Evolutionary conservation across 371 early-diverging fungal genomes (phyloP), one percentile per base, ranked within the genome.

Genomic region (Catenaria anguillulae): DNA sequence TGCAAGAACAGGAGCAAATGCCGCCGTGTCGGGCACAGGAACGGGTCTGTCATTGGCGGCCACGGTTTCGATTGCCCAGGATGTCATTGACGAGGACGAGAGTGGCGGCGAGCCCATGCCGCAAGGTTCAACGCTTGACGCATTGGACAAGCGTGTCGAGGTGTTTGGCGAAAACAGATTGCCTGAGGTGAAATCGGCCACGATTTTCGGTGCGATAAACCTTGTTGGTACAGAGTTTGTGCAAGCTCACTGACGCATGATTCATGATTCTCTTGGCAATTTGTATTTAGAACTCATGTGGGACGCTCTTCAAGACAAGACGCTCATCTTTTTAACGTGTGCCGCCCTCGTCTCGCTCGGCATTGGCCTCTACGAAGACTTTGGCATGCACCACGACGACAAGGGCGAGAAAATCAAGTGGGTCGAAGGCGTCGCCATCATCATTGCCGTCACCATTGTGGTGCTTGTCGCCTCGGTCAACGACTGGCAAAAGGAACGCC

Each of bases 401-500:
- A 64, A 70, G 21, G 66, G 71, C 26, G 72, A 79, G 12, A 77
- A 80, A 52, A 75, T 83, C 55, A 73, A 79, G 26, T 87, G 87
- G 87, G 82, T 85, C 12, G 87, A 87, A 68, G 87, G 87, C 59
- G 78, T 84, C 1, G 86, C 84, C 46, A 87, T 91, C 65, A 70
- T 91, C 46, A 73, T 82, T 17, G 89, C 89, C 23, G 85, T 92
- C 56, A 40, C 87, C 17, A 72, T 90, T 60, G 90, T 92, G 42
- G 85, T 94, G 35, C 56, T 84, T 43, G 84, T 86, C 48, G 84
- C 84, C 1, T 79, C 85, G 64, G 67, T 89, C 59, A 92, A 89
- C 68, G 91, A 94, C 71, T 89, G 74, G 66, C 85, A 86, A 65
- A 91, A 92, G 69, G 89, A 92, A 65, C 73, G 71, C n/a, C 89